A percentile compares a stretch with the other conserved stretches of the same genome.
Conservation (phyloP, 257 asterid genomes). For the Solanum neorickii region DNA sequence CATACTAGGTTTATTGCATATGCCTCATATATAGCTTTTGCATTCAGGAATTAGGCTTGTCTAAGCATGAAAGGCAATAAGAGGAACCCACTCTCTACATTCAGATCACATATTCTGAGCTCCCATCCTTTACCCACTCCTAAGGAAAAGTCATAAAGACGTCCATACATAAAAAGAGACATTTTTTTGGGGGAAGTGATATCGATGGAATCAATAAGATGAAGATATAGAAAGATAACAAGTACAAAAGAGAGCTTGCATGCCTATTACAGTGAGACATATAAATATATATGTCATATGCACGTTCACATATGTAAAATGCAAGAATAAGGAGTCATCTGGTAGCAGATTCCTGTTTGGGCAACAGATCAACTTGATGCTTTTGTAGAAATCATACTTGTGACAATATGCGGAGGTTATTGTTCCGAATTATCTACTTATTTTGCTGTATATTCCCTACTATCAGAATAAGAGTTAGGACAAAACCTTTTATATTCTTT, state of each 20-base stretch:
- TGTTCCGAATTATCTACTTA: background rate
- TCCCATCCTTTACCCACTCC: background rate
- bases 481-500: background rate
- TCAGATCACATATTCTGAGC: background rate
- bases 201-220: background rate
- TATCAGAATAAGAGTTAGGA: background rate
- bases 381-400: background rate
- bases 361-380: background rate
- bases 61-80: background rate
- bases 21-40: background rate
- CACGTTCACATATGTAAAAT: background rate
- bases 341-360: background rate
- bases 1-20: background rate
- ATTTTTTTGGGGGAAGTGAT: background rate
- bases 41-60: background rate
- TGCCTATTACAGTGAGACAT: background rate
- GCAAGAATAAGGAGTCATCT: background rate
- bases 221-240: background rate
- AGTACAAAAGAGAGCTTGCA: background rate
- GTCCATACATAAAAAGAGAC: background rate
- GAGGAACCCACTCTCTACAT: background rate
- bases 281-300: background rate
- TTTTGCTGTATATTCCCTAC: background rate
- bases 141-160: background rate
- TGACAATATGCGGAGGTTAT: background rate